A percentile compares a stretch with the other conserved stretches of the same genome.
phyloP scores from a whole-genome alignment of 768 basidiomycete genomes.

The Myochromella boudieri region DNA sequence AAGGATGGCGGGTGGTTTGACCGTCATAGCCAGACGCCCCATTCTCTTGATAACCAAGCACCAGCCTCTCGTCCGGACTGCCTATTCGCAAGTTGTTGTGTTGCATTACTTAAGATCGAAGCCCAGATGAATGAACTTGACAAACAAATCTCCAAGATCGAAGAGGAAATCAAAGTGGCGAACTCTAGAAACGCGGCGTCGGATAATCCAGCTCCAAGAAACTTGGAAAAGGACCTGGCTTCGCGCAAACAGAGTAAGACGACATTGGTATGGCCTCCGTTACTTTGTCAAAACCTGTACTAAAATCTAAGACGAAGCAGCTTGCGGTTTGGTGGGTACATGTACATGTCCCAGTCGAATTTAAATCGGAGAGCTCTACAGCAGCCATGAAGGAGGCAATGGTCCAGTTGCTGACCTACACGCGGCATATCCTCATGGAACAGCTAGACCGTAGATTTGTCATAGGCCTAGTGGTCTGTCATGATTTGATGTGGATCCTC shows the following conservation, averaged over 20 bases:
- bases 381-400: not conserved
- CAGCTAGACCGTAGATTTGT: constrained; percentile 13
- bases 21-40: not conserved
- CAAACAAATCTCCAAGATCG: not conserved
- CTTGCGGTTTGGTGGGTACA: constrained; percentile 5
- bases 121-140: not conserved
- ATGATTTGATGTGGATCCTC: constrained; percentile 6
- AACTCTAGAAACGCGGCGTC: too few species aligned
- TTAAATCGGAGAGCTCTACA: not conserved
- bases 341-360: not conserved
- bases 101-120: not conserved
- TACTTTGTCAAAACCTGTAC: not conserved
- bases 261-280: not conserved
- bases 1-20: not conserved
- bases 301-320: too few species aligned
- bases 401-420: constrained; percentile 5
- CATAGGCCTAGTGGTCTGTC: constrained; percentile 6
- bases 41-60: not conserved
- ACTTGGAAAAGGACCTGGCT: too few species aligned
- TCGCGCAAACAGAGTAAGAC: too few species aligned
- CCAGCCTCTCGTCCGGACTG: not conserved
- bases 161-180: not conserved
- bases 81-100: not conserved
- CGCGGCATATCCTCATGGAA: constrained; percentile 13
- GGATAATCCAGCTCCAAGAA: too few species aligned